A percentile compares a stretch with the other conserved stretches of the same genome.
phyloP scores from a whole-genome alignment of 2,329 filamentous ascomycete species.

The Diaporthe ilicicola region DNA sequence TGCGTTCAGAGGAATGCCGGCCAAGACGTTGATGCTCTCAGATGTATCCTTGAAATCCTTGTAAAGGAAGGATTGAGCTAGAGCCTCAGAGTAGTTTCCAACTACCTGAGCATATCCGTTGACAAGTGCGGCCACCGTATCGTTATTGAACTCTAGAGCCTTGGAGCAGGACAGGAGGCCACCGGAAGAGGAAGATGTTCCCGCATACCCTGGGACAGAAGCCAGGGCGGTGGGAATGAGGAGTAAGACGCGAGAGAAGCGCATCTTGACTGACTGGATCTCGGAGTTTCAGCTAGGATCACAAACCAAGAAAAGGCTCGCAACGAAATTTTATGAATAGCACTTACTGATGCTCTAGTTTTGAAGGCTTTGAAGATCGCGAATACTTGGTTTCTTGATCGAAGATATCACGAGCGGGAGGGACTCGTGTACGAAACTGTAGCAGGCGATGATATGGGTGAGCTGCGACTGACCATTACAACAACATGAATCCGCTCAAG shows the following conservation, averaged over 20 bases:
- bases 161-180: neutral
- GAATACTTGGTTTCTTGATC: neutral
- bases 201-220: neutral
- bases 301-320: neutral
- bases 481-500: neutral
- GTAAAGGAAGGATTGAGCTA: conserved; percentile 34
- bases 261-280: neutral
- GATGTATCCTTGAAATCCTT: conserved; percentile 43
- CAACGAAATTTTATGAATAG: too few species aligned
- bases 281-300: neutral
- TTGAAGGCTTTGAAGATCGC: neutral
- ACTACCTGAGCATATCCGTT: conserved; percentile 26
- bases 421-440: neutral
- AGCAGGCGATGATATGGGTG: neutral
- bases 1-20: conserved; percentile 40
- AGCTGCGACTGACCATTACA: neutral
- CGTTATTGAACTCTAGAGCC: neutral
- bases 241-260: neutral
- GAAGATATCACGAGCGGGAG: too few species aligned
- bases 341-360: neutral
- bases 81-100: conserved; percentile 29
- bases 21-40: conserved; percentile 45
- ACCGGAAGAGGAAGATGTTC: neutral
- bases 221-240: neutral
- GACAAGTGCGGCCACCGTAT: conserved; percentile 6